A percentile compares a stretch with the other conserved stretches of the same genome.
These are phyloP conservation scores for Spinacia oleracea DNA, from an alignment of 179 eudicot genomes.

Conservation along the genomic window DNA sequence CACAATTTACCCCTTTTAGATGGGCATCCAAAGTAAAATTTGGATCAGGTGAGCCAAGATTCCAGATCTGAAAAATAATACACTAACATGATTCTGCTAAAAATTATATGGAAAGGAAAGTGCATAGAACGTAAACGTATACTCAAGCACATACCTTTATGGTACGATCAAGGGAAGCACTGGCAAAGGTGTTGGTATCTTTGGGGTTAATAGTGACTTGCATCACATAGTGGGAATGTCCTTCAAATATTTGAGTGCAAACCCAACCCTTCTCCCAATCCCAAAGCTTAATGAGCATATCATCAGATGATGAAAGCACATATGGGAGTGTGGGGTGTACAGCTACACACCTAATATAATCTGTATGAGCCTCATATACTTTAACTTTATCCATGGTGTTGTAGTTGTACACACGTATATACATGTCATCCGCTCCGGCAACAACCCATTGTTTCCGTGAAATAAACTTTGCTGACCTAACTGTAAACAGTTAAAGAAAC, in stretches of 20 bases:
- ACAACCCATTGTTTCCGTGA: constrained; percentile 98
- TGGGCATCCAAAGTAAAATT: constrained; percentile 92
- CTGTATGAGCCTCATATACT: constrained; percentile 96
- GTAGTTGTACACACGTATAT: constrained; percentile 91
- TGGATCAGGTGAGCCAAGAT: constrained; percentile 92
- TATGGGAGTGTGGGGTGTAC: constrained; percentile 97
- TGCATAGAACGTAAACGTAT: not conserved
- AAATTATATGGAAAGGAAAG: not conserved
- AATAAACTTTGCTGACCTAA: constrained; percentile 92
- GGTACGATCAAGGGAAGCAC: constrained; percentile 99
- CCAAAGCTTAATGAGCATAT: constrained; percentile 99
- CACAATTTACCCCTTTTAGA: constrained; percentile 89
- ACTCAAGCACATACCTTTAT: constrained; percentile 60
- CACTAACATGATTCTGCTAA: not conserved
- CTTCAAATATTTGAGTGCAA: constrained; percentile 97
- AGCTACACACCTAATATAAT: constrained; percentile 97
- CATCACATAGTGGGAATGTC: constrained; percentile 99
- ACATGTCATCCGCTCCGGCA: constrained; percentile 98
- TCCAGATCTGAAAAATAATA: constrained; percentile 63
- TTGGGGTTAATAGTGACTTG: constrained; percentile 98
- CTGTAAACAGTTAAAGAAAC: constrained; percentile 43
- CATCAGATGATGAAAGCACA: constrained; percentile 95
- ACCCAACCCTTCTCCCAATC: constrained; percentile 99
- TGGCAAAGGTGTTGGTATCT: constrained; percentile 97
- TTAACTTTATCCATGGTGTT: constrained; percentile 97